Conservation (phyloP, 192 early-diverging fungal species). For the Coemansia sp. region DNA sequence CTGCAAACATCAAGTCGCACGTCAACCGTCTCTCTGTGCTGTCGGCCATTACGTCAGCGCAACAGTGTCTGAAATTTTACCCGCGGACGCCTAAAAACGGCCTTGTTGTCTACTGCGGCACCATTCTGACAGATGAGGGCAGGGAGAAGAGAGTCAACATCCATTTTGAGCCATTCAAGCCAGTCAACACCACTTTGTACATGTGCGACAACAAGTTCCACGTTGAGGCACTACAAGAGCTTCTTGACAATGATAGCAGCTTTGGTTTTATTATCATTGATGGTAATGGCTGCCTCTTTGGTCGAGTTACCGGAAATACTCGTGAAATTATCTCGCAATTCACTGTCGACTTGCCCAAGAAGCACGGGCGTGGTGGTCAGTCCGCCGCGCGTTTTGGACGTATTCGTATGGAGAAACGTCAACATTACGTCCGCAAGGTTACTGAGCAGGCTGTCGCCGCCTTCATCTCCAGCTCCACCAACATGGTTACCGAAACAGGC, state of each 20-base stretch:
- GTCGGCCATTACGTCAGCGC: slow-evolving; percentile 93
- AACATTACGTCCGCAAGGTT: slow-evolving; percentile 97
- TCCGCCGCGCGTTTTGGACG: slow-evolving; percentile 97
- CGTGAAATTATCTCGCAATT: slow-evolving; percentile 91
- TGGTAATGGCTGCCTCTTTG: slow-evolving; percentile 94
- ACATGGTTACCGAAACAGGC: slow-evolving; percentile 67
- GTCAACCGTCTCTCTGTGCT: slow-evolving; percentile 94
- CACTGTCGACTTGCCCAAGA: slow-evolving; percentile 94
- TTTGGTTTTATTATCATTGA: slow-evolving; percentile 99
- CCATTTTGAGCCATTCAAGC: slow-evolving; percentile 96
- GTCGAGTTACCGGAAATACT: slow-evolving; percentile 86
- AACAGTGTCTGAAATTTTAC: slow-evolving; percentile 92
- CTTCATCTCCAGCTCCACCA: slow-evolving; percentile 85
- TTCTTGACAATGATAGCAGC: slow-evolving; percentile 87
- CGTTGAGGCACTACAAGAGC: slow-evolving; percentile 81
- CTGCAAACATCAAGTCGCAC: slow-evolving; percentile 97
- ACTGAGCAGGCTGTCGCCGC: slow-evolving; percentile 90
- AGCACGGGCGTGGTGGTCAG: slow-evolving; percentile 99
- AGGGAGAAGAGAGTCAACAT: slow-evolving; percentile 97
- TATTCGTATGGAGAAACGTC: slow-evolving; percentile 94
- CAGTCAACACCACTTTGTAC: slow-evolving; percentile 95
- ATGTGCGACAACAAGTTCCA: slow-evolving; percentile 98
- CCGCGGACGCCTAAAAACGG: slow-evolving; percentile 84
- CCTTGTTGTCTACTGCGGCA: slow-evolving; percentile 90
- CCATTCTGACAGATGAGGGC: slow-evolving; percentile 92